Evolutionary conservation across 371 early-diverging fungal genomes (phyloP).

Genomic region (Zancudomyces culisetae): DNA sequence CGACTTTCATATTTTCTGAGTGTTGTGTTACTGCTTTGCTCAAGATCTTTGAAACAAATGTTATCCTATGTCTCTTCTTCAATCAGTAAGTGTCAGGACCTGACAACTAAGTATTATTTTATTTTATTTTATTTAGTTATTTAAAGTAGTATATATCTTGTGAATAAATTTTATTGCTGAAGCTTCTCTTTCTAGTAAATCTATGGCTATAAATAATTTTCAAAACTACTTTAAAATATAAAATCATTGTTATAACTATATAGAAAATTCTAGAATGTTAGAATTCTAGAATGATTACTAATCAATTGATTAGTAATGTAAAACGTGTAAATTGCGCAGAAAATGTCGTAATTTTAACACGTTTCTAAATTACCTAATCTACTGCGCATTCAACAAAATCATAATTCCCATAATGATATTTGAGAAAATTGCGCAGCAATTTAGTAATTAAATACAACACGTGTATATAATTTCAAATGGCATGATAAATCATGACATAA

Average conservation of each 20-base stretch:
- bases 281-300: constrained; percentile 1
- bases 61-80: too few species aligned
- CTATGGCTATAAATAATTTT: background rate
- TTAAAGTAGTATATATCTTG: constrained; percentile 1
- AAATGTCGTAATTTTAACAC: constrained; percentile 1
- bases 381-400: background rate
- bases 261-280: background rate
- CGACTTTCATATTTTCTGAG: too few species aligned
- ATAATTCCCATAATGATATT: background rate
- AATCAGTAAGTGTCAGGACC: background rate
- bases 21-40: too few species aligned
- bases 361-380: background rate
- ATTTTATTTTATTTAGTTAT: background rate
- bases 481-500: background rate
- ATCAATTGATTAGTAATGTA: background rate
- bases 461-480: background rate
- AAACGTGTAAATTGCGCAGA: background rate
- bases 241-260: background rate
- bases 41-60: too few species aligned
- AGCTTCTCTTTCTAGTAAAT: background rate
- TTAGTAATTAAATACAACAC: constrained; percentile 1
- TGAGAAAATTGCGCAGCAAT: background rate
- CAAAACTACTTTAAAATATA: background rate
- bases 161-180: background rate
- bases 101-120: constrained; percentile 2